Evolutionary conservation across 2,329 filamentous ascomycete species (phyloP), one percentile per base, ranked within the genome.

Genomic region (Pseudonectria buxi): DNA sequence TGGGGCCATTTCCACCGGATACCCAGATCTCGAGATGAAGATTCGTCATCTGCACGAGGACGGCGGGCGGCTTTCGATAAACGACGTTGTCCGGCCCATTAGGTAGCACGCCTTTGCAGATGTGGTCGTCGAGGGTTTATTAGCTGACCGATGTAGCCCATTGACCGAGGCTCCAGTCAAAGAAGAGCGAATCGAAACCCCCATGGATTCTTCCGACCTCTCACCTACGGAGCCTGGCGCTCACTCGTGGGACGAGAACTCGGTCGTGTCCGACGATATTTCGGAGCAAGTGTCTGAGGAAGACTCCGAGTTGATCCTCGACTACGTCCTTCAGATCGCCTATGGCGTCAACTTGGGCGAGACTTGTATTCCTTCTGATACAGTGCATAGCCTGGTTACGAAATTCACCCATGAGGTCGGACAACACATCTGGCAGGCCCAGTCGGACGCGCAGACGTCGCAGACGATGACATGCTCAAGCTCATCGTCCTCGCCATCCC

Each of bases 271-370:
- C 4, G 56, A 59, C 7, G 57, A 61, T 28, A 41, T 55, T 6
- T 52, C 56, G 0, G 37, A 46, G 3, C 57, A 62, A 2, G 62
- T 65, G 6, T 52, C 57, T 0, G 37, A 46, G 3, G 58, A 62
- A 2, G 62, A 65, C 33, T 53, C 55, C 11, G 59, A 62, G 11
- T 43, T 50, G 0, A 41, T 65, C 2, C 49, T 65, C 13, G 55
- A 57, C 27, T 64, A 62, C 30, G 50, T 56, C 0, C 50, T 65
- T 0, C 62, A 65, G 24, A 32, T 63, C 0, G 54, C 59, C 5
- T 65, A 64, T 33, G 62, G 62, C 3, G 45, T 65, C 1, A 60
- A 65, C 14, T 43, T 62, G 10, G 49, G 54, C 4, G 60, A 64
- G 12, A 40, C 53, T 0, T 48, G 51, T n/a, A 53, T 55, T 3